Evolutionary conservation across 176 grass and related monocot genomes (phyloP).

Genomic region (Hyparrhenia diplandra): DNA sequence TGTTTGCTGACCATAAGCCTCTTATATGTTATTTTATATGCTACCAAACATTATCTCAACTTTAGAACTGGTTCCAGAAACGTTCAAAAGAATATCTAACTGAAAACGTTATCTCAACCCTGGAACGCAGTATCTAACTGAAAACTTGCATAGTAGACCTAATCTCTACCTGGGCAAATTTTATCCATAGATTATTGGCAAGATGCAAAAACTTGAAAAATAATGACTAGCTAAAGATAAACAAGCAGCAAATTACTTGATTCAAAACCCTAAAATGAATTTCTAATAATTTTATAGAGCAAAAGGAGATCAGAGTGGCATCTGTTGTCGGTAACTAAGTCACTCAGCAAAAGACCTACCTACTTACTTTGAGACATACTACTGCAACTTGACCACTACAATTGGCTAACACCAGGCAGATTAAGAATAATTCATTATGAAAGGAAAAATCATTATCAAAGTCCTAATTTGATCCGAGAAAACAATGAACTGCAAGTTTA

Average conservation of each 20-base stretch:
- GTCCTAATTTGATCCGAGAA: not conserved
- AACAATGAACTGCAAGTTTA: not conserved
- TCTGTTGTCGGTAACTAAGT: not conserved
- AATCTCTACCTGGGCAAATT: not conserved
- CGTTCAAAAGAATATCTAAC: not conserved
- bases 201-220: not conserved
- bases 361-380: not conserved
- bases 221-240: not conserved
- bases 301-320: not conserved
- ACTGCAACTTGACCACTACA: not conserved
- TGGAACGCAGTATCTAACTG: too few species aligned
- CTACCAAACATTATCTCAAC: not conserved
- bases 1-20: too few species aligned
- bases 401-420: not conserved
- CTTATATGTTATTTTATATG: not conserved
- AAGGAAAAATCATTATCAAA: not conserved
- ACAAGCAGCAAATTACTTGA: not conserved
- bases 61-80: not conserved
- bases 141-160: not conserved
- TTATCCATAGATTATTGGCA: not conserved
- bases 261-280: not conserved
- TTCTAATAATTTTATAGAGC: not conserved
- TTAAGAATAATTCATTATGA: not conserved
- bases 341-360: not conserved
- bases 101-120: too few species aligned